These are phyloP conservation scores for Phanerodontia chrysosporium DNA, from an alignment of 768 basidiomycete genomes.

Conservation along the genomic window DNA sequence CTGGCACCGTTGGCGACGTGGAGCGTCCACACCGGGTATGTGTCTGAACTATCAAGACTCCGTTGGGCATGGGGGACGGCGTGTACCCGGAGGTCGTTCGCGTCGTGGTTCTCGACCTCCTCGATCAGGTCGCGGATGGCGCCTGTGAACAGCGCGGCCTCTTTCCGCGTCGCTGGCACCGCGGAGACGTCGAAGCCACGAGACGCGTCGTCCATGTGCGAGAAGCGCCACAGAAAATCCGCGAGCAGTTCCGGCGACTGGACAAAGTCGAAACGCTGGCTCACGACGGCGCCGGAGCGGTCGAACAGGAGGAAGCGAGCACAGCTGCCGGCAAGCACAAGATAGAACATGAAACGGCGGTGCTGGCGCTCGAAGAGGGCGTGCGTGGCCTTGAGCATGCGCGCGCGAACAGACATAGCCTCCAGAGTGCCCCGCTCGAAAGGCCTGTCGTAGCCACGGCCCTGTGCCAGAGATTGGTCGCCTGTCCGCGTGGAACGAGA, in stretches of 20 bases:
- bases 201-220: neutral
- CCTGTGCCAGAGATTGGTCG: no score
- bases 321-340: conserved; percentile 22
- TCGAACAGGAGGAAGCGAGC: conserved; percentile 34
- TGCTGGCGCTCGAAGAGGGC: neutral
- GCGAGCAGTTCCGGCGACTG: neutral
- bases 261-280: conserved; percentile 22
- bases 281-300: conserved; percentile 27
- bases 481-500: no score
- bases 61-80: neutral
- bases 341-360: conserved; percentile 21
- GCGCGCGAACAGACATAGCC: neutral
- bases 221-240: neutral
- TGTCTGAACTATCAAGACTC: neutral
- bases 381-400: neutral
- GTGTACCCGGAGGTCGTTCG: no score
- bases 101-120: no score
- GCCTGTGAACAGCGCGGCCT: neutral
- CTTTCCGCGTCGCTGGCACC: neutral
- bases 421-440: neutral
- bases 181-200: neutral
- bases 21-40: conserved; percentile 3
- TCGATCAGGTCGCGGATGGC: neutral
- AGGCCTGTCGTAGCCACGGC: no score
- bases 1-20: neutral